Evolutionary conservation across 768 basidiomycete species (phyloP), one percentile per base, ranked within the genome.

Genomic region (Lactarius quietus): DNA sequence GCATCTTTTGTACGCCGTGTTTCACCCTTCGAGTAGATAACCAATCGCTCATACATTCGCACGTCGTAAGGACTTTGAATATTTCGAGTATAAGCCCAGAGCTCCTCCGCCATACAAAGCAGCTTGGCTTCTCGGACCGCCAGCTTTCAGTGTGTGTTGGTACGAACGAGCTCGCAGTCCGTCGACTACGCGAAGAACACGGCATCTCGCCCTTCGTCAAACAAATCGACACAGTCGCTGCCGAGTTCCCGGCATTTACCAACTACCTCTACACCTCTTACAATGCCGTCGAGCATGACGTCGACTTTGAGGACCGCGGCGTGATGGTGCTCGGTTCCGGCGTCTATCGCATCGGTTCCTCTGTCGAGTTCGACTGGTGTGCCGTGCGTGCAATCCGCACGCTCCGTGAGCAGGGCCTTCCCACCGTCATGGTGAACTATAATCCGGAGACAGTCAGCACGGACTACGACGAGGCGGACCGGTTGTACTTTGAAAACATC

Each of bases 321-420:
- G 88, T 98, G 66, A 96, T 98, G 86, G 97, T 98, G 3, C 83
- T 98, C 48, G 97, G 97, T 36, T 98, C 96, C 17, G 97, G 97
- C 64, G 96, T 98, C 3, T 99, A 99, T 78, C 89, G 97, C 60
- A 99, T 99, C 70, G 96, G 97, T 20, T 98, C 96, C 2, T 98
- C 95, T 5, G 96, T 99, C 76, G 96, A 99, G 79, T 98, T 99
- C 78, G 96, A 98, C 75, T 99, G 96, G 96, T 98, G 96, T 76
- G 97, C 96, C 18, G 96, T 99, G 60, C 89, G 95, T 57, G 94
- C 95, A 36, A 98, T 98, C 74, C 82, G 96, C 70, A 98, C 97
- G 0, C 82, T 99, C 33, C 93, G 95, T 69, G 92, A 96, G n/a
- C 88, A 92, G 72, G 95, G 95, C 20, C 79, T 94, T 57, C 93